Base-by-base conservation (phyloP, 305 asterid species). In the Fraxinus baroniana region DNA sequence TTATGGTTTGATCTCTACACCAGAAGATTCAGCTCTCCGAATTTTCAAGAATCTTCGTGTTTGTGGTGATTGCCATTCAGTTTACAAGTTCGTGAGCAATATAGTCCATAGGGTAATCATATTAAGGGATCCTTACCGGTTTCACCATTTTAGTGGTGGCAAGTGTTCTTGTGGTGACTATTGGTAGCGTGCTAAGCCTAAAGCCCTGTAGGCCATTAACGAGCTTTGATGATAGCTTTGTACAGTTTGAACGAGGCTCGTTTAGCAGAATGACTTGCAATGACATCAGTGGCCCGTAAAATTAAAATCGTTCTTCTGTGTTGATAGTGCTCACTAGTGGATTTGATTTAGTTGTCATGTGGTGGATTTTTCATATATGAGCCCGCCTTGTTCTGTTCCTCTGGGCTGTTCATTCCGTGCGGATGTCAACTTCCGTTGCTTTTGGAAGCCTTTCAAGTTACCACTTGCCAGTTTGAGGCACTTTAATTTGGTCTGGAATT, bases 1-100 rank as follows among this genome's bases (percentile, higher is more conserved):
- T 0, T 94, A 89, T 44, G 93, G 93, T 36, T 77, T 94, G 91
- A 85, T 93, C 60, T 86, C 88, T 46, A 87, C 90, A 1, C 87
- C 84, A 35, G 87, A 88, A 85, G 91, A 97, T 49, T 88, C 91
- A n/a, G 84, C 89, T 17, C 90, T 94, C 78, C 82, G 97, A 49
- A 90, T 94, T 60, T 93, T 93, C 90, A 94, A 94, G 90, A 94
- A 94, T 79, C 97, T 94, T 52, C 93, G 97, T 20, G 98, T 93
- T 24, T 94, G 97, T 30, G 97, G 95, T 1, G 98, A 94, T 86
- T 94, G 97, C 76, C 98, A 94, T 86, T 86, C 94, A 7, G 95
- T 94, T 55, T 94, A 85, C 89, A 94, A 94, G 90, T 85, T 90
- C 35, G 91, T 87, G 44, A 93, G 98, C 83, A 82, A 87, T 62